Base-by-base conservation (phyloP, 2,329 filamentous ascomycete genomes). In the Nemania diffusa region DNA sequence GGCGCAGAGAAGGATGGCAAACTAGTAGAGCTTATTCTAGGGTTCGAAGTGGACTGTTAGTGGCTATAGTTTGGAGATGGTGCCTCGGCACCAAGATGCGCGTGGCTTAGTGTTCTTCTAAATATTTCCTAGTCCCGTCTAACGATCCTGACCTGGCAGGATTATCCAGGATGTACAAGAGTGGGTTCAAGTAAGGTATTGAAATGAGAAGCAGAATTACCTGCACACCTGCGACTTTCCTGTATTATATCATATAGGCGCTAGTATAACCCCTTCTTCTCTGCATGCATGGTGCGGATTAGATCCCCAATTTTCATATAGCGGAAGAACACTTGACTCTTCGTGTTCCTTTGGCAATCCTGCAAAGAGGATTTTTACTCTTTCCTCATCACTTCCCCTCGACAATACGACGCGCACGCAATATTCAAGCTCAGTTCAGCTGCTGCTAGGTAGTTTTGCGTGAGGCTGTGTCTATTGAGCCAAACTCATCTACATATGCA, bases 231-330 rank as follows among this genome's bases (percentile, higher is more conserved):
- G 51, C 56, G 32, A 64, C 32, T 44, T 52, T 68, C 48, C 52
- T 27, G 55, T 57, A 53, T 59, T 64, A 56, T 63, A 62, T 55
- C 42, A 64, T 67, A 58, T 46, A 34, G 24, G 27, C 58, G 58
- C 63, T 60, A 63, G 56, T 57, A 60, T 66, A 62, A 50, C 61
- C 64, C 67, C 62, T 65, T 64, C 64, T 57, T 44, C 52, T 50
- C 27, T 67, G 62, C 68, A 69, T 65, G 65, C 60, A 64, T 69
- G 64, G 69, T 65, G 67, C 61, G 68, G 66, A 62, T 64, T 63
- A 26, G 27, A 64, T 67, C 66, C 64, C 69, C 69, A 63, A 61
- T 69, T 71, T 71, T 71, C 69, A 71, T 71, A 67, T 71, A 57
- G 63, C 42, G 44, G 55, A 53, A 58, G 64, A 58, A 55, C 29